These are phyloP conservation scores for Melampsora larici-populina DNA, from an alignment of 1,284 basidiomycete species.

Conservation along the genomic window DNA sequence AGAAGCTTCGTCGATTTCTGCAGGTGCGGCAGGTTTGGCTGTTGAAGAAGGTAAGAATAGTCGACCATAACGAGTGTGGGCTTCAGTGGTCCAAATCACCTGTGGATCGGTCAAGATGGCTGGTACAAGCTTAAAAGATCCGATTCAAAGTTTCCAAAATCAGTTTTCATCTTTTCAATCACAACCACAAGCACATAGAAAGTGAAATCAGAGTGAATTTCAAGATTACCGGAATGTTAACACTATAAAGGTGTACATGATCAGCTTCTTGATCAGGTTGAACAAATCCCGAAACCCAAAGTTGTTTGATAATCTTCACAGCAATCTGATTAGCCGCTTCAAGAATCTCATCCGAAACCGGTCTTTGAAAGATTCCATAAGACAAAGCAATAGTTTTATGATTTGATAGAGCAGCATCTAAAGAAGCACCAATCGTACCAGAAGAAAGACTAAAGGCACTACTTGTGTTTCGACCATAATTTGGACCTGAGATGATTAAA, in stretches of 20 bases:
- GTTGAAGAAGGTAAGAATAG: conserved; percentile 18
- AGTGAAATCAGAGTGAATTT: no score
- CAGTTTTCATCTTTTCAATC: no score
- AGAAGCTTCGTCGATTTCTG: conserved; percentile 22
- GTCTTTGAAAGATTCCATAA: conserved; percentile 33
- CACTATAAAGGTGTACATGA: conserved; percentile 27
- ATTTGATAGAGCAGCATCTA: conserved; percentile 33
- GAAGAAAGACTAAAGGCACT: conserved; percentile 50
- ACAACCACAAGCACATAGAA: no score
- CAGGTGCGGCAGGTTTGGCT: conserved; percentile 4
- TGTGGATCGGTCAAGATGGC: conserved; percentile 20
- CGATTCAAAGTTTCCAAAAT: neutral
- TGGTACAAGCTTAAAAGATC: conserved; percentile 25
- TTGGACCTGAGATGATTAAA: conserved; percentile 62
- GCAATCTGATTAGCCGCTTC: conserved; percentile 37
- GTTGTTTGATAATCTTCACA: conserved; percentile 25
- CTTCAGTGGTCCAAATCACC: conserved; percentile 36
- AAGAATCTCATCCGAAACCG: conserved; percentile 14
- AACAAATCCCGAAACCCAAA: conserved; percentile 23
- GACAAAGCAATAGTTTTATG: conserved; percentile 30
- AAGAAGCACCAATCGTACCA: conserved; percentile 40
- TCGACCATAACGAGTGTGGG: conserved; percentile 14
- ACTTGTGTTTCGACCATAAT: conserved; percentile 54
- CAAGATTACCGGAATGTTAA: conserved; percentile 35
- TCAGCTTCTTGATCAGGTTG: conserved; percentile 12